Base-by-base conservation (phyloP, 352 stramenopile genomes). In the Pythium chondricola region DNA sequence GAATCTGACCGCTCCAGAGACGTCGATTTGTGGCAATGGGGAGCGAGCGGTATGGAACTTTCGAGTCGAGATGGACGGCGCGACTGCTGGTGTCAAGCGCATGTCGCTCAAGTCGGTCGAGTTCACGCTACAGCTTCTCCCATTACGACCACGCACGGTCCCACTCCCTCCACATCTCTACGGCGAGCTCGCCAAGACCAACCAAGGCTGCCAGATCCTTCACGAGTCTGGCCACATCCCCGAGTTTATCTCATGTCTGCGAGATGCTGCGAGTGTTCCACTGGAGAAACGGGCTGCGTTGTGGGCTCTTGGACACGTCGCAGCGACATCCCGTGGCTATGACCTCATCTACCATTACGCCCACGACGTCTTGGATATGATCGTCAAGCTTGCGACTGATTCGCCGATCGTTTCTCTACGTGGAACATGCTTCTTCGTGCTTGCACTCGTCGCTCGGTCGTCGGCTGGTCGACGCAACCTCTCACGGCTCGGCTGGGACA, bases 1-100 rank as follows among this genome's bases (percentile, higher is more conserved):
- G 44, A 85, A 76, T 45, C 60, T 95, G 17, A 60, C 60, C 10
- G 52, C 76, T 2, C 83, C 77, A 6, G 77, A 89, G 20, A 87
- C 78, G 22, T 93, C 78, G 4, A 30, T 95, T 3, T 95, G 83
- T 46, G 79, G 71, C 6, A 78, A 80, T 20, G 82, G 82, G 3
- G 83, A 95, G 50, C 81, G 83, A 32, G 82, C 79, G 10, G 75
- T 95, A 7, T 95, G 83, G 83, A 95, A 92, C 31, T 95, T 93
- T 48, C 79, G 80, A 18, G 76, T 95, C n/a, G 83, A 95, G 57
- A 85, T 88, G 74, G 83, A 93, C 39, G 68, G 48, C 21, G 63
- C 57, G 2, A 68, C 71, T 5, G 70, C 63, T 8, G 79, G 58
- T n/a, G 64, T 91, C 11, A 92, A 89, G 50, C 78, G 83, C 3